Evolutionary conservation across 2,329 filamentous ascomycete species (phyloP).

Genomic region (Pseudogymnoascus pannorum): DNA sequence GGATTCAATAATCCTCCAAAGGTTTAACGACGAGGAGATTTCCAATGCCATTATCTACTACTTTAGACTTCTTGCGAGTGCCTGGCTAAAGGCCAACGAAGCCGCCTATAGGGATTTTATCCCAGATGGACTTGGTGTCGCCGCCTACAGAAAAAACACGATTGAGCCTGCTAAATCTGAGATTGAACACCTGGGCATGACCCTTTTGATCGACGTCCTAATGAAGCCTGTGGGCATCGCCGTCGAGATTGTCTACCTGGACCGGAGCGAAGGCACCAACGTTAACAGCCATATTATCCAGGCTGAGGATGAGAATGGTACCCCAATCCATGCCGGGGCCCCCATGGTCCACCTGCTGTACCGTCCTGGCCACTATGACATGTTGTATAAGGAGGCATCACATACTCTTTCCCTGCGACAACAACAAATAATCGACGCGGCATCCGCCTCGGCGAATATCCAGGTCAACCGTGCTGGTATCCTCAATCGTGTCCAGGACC

Average conservation of each 20-base stretch:
- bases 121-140: conserved; percentile 44
- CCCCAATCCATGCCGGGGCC: conserved; percentile 29
- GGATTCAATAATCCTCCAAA: conserved; percentile 43
- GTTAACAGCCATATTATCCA: conserved; percentile 52
- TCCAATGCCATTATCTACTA: conserved; percentile 81
- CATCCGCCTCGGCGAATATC: conserved; percentile 31
- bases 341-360: conserved; percentile 53
- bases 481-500: conserved; percentile 30
- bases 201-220: conserved; percentile 68
- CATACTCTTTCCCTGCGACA: conserved; percentile 19
- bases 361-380: conserved; percentile 84
- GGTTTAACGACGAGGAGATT: conserved; percentile 67
- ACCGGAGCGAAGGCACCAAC: conserved; percentile 69
- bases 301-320: conserved; percentile 34
- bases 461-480: conserved; percentile 47
- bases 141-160: conserved; percentile 59
- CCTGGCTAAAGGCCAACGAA: conserved; percentile 72
- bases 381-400: conserved; percentile 63
- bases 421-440: conserved; percentile 14
- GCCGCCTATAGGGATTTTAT: conserved; percentile 68
- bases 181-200: conserved; percentile 85
- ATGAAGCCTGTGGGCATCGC: conserved; percentile 72
- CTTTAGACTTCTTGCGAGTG: conserved; percentile 70
- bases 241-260: conserved; percentile 85
- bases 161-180: conserved; percentile 73